Conservation (phyloP, 768 basidiomycete genomes). For the Leccinum longicurvipes region DNA sequence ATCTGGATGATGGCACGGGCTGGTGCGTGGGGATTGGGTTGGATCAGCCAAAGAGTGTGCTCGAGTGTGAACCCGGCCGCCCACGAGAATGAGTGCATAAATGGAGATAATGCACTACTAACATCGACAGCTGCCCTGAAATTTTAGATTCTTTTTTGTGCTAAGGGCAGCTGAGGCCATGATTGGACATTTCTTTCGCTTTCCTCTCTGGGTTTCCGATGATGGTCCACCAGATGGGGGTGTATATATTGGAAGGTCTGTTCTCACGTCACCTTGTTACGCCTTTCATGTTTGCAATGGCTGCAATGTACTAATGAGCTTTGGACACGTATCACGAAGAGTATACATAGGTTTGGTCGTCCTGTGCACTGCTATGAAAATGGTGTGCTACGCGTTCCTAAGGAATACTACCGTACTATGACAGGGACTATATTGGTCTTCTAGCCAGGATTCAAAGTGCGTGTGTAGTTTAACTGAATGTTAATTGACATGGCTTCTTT, state of each 20-base stretch:
- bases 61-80: conserved; percentile 4
- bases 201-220: background rate
- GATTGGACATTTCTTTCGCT: background rate
- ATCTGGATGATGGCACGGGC: conserved; percentile 69
- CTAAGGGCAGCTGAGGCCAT: background rate
- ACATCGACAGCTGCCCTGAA: conserved; percentile 2
- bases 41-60: conserved; percentile 22
- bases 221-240: background rate
- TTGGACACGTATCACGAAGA: background rate
- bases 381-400: background rate
- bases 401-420: background rate
- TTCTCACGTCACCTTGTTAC: background rate
- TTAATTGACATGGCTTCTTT: background rate
- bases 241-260: background rate
- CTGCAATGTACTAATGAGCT: conserved; percentile 5
- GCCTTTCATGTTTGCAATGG: conserved; percentile 10
- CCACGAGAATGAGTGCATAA: background rate
- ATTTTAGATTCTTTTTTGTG: conserved; percentile 7
- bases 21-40: conserved; percentile 55
- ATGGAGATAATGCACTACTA: conserved; percentile 13
- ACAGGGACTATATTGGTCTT: background rate
- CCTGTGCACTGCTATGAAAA: background rate
- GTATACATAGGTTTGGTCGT: background rate
- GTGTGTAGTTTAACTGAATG: background rate
- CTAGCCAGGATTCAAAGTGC: background rate